Base-by-base conservation (phyloP, 2,329 filamentous ascomycete species). In the Trichoderma atroviride region DNA sequence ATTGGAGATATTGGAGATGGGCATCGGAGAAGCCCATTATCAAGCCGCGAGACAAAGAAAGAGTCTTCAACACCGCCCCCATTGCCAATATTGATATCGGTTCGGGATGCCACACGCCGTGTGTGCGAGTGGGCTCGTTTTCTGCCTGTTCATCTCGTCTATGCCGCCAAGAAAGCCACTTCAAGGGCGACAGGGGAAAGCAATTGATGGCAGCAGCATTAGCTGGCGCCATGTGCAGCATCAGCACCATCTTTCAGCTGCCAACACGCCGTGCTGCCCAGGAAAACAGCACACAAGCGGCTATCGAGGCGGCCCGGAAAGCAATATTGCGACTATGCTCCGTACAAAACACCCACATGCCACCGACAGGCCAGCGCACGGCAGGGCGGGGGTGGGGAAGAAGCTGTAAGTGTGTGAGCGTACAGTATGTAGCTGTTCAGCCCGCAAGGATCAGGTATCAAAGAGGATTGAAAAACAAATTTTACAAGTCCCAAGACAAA, bases 191-290 rank as follows among this genome's bases (percentile, higher is more conserved):
- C 24, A 24, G 10, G 27, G 19, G 19, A 27, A 33, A 53, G 40
- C 60, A 24, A 35, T 31, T 31, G 29, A 31, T 52, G 4, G 16
- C 33, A 57, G 31, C 47, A 63, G 47, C 60, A 63, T 52, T 29
- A 35, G 31, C 31, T 31, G 43, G 37, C 27, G 27, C n/a, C 37
- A 31, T 40, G 27, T 16, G 53, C n/a, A 35, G 62, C 52, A 65
- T 47, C 62, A 57, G 52, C 62, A 27, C 52, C 52, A 29, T 65
- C 62, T 65, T 67, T 67, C 63, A 67, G 63, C 63, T 67, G 55
- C 63, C 40, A 66, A 3, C 40, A 33, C 50, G 50, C 33, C 50
- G 33, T 64, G 37, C 40, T 31, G 55, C 29, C 61, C 61, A 29
- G n/a, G 14, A 19, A 2, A 50, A 35, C 33, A 66, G 53, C 37